Evolutionary conservation across 1,139 yeast species (phyloP), one percentile per base, ranked within the genome.

Genomic region (Saccharomyces hybrid): DNA sequence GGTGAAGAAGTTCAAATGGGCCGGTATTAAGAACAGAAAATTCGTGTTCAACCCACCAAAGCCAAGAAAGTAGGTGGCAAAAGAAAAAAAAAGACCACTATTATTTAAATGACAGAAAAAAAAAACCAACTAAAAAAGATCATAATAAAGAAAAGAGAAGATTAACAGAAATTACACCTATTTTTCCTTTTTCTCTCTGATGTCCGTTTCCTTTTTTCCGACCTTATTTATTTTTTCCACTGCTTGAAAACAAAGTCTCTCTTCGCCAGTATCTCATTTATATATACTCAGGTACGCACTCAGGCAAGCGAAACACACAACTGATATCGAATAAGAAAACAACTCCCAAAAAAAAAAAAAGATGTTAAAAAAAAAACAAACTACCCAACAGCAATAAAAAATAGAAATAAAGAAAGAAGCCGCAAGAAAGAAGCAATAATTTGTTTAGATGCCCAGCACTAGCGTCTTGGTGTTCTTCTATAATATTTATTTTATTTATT

Each of bases 1-100:
- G 88, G 91, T 90, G 68, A 93, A 95, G 87, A 88, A 87, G 78
- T 91, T 91, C 90, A 93, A 93, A 80, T 93, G 99, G 99, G 83
- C 91, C 71, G 86, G 91, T 70, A 80, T 93, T 76, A 91, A 91
- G 84, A 87, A 84, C 78, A 88, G 99, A 83, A 89, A 91, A 86
- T 81, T 89, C 75, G 83, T 84, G 71, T 93, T 86, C 82, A 87
- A 84, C 77, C 96, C 96, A 70, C 96, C 97, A 76, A 83, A 80
- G 78, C 56, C 54, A 49, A 51, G 53, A 51, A 51, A 51, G 48
- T 51, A 48, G 26, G 7, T 21, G 24, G 26, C 50, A 31, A 6
- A 16, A 16, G 21, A 28, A 12, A 14, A 12, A 12, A 14, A 28
- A 47, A 24, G 21, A 47, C 31, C 49, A 47, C 49, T 47, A 29